Base-by-base conservation (phyloP, 1,284 basidiomycete genomes). In the Volvariella surrecta region DNA sequence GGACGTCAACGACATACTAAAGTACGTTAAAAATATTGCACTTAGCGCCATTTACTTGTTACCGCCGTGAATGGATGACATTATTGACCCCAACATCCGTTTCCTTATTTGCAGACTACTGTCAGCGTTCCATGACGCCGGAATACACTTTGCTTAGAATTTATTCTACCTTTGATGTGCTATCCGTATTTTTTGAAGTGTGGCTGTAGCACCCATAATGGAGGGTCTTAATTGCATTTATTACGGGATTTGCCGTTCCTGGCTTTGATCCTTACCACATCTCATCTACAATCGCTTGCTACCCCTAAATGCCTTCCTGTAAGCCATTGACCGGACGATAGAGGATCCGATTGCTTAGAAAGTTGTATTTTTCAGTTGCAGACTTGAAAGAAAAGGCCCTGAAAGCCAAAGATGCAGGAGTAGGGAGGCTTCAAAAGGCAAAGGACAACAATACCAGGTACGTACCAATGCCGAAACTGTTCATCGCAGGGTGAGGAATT, bases 1-100 rank as follows among this genome's bases (percentile, higher is more conserved):
- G 83, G 82, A 84, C 49, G 77, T 91, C 8, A 82, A 90, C 54
- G 88, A 90, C 58, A 63, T 93, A 35, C 64, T 92, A n/a, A 82
- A 80, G 82, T 84, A 52, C 48, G 76, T 48, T 9, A 21, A 44
- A 37, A 11, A 22, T 7, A 4, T 39, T 19, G 8, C 21, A 4
- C 38, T 39, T 17, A 39, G 9, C 38, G 7, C 10, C 13, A 17
- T 20, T n/a, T 32, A 17, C 18, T 37, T 11, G 24, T 28, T 28
- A 28, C 24, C 24, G 24, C 24, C 24, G 24, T 28, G 24, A 28
- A 28, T 28, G 24, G 24, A 11, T n/a, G n/a, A n/a, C n/a, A n/a
- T n/a, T 28, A 28, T 28, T 28, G 32, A 30, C 32, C 11, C 44
- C 21, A 31, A 45, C 13, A 42, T 45, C 39, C 37, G 35, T 16